A percentile compares a stretch with the other conserved stretches of the same genome.
Conservation (phyloP, 2,329 filamentous ascomycete genomes). For the Zymoseptoria passerinii region DNA sequence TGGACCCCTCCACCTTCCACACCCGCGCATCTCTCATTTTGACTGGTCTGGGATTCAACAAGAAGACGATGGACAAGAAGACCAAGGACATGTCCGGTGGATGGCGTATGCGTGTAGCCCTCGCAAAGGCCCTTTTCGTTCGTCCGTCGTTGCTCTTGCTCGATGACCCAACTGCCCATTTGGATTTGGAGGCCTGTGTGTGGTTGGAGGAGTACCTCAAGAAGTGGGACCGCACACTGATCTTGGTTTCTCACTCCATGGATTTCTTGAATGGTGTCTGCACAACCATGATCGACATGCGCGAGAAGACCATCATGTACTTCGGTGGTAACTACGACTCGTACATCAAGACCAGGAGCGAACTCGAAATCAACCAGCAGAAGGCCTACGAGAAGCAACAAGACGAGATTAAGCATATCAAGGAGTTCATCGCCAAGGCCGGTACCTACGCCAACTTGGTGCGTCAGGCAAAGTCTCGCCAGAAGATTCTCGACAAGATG, state of each 20-base stretch:
- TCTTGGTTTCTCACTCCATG: conserved; percentile 95
- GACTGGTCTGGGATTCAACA: conserved; percentile 99
- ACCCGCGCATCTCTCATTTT: conserved; percentile 93
- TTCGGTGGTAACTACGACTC: conserved; percentile 99
- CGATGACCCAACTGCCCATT: conserved; percentile 96
- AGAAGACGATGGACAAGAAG: conserved; percentile 95
- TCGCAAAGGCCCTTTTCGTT: conserved; percentile 96
- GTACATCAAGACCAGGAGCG: conserved; percentile 81
- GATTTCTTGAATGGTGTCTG: conserved; percentile 99
- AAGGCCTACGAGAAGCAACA: conserved; percentile 99
- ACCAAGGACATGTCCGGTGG: conserved; percentile 99
- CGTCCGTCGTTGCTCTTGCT: conserved; percentile 92
- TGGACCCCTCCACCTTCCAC: conserved; percentile 96
- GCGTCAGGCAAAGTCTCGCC: conserved; percentile 94
- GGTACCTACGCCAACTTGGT: conserved; percentile 99
- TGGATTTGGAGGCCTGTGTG: conserved; percentile 98
- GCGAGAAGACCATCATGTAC: conserved; percentile 78
- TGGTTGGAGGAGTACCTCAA: conserved; percentile 99
- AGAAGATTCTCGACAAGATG: conserved; percentile 99
- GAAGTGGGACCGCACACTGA: conserved; percentile 97
- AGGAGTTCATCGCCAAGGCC: conserved; percentile 99
- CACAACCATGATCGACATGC: conserved; percentile 98
- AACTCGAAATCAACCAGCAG: conserved; percentile 96
- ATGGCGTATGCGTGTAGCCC: conserved; percentile 98
- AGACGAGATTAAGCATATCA: conserved; percentile 98